A percentile compares a stretch with the other conserved stretches of the same genome.
phyloP scores from a whole-genome alignment of 768 basidiomycete species.

The Baorangia bicolor region DNA sequence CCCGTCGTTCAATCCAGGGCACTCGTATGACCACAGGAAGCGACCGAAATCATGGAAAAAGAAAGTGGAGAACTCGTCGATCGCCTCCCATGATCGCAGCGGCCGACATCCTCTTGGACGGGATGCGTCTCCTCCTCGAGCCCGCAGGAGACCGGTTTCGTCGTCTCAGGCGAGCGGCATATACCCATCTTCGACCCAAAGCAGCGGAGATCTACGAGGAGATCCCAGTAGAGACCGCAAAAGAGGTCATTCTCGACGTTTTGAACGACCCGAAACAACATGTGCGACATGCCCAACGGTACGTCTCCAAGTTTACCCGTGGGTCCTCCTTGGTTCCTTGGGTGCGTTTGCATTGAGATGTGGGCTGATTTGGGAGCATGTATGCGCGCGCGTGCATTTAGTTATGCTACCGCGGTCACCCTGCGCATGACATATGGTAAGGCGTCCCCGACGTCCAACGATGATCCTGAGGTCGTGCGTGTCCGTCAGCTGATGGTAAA shows the following conservation, averaged over 20 bases:
- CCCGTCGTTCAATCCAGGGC: neutral
- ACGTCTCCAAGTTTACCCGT: neutral
- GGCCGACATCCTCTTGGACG: slow-evolving; percentile 52
- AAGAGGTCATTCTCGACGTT: slow-evolving; percentile 17
- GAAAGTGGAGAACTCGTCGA: slow-evolving; percentile 51
- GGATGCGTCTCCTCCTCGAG: slow-evolving; percentile 51
- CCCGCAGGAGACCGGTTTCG: slow-evolving; percentile 53
- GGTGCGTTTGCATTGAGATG: neutral
- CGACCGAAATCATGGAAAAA: slow-evolving; percentile 60
- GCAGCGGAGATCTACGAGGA: slow-evolving; percentile 44
- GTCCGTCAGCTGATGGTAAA: slow-evolving; percentile 21
- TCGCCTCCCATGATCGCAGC: slow-evolving; percentile 48
- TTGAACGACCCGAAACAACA: slow-evolving; percentile 14
- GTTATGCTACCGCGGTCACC: slow-evolving; percentile 23
- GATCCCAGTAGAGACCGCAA: slow-evolving; percentile 38
- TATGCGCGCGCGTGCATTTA: neutral
- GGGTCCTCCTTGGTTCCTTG: neutral
- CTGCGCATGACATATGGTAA: slow-evolving; percentile 29
- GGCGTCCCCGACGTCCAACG: slow-evolving; percentile 16
- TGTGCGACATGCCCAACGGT: slow-evolving; percentile 16
- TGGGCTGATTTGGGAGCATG: neutral
- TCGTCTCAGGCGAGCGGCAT: slow-evolving; percentile 52
- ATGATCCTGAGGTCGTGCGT: slow-evolving; percentile 14
- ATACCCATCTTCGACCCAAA: slow-evolving; percentile 52
- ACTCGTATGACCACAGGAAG: slow-evolving; percentile 45